phyloP scores from a whole-genome alignment of 345 rosid species.

The Heritiera littoralis region DNA sequence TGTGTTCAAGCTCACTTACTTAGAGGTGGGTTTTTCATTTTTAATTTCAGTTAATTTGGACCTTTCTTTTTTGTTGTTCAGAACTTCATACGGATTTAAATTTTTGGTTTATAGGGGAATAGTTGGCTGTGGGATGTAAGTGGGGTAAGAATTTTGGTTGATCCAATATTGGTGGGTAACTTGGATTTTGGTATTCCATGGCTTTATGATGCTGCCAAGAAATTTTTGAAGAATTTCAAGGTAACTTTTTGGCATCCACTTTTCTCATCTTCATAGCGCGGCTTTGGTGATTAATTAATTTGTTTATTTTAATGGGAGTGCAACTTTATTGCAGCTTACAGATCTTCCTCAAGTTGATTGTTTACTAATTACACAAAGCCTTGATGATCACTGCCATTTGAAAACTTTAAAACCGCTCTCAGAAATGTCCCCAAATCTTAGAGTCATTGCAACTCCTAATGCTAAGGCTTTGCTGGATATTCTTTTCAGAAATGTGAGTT shows the following conservation, averaged over 20 bases:
- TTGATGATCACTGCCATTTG: slow-evolving; percentile 92
- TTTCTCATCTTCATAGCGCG: neutral
- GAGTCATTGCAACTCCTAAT: slow-evolving; percentile 84
- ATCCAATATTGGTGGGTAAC: slow-evolving; percentile 84
- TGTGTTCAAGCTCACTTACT: slow-evolving; percentile 67
- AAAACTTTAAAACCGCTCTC: slow-evolving; percentile 79
- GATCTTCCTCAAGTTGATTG: slow-evolving; percentile 80
- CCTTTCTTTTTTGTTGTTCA: neutral
- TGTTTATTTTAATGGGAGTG: slow-evolving; percentile 16
- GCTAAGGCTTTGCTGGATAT: slow-evolving; percentile 87
- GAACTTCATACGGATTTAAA: slow-evolving; percentile 34
- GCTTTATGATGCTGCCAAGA: slow-evolving; percentile 92
- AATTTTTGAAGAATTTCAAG: slow-evolving; percentile 62
- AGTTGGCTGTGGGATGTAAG: slow-evolving; percentile 89
- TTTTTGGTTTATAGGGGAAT: slow-evolving; percentile 55
- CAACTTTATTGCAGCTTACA: slow-evolving; percentile 61
- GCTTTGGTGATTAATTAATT: neutral
- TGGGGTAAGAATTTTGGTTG: slow-evolving; percentile 71
- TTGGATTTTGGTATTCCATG: slow-evolving; percentile 93
- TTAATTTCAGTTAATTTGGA: slow-evolving; percentile 12
- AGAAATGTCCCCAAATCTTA: slow-evolving; percentile 51
- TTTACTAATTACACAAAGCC: slow-evolving; percentile 90
- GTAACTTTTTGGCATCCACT: slow-evolving; percentile 35
- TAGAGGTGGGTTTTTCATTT: slow-evolving; percentile 53
- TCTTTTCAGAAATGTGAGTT: slow-evolving; percentile 67